Conservation (phyloP, 345 rosid species). For the Syzygium grande region DNA sequence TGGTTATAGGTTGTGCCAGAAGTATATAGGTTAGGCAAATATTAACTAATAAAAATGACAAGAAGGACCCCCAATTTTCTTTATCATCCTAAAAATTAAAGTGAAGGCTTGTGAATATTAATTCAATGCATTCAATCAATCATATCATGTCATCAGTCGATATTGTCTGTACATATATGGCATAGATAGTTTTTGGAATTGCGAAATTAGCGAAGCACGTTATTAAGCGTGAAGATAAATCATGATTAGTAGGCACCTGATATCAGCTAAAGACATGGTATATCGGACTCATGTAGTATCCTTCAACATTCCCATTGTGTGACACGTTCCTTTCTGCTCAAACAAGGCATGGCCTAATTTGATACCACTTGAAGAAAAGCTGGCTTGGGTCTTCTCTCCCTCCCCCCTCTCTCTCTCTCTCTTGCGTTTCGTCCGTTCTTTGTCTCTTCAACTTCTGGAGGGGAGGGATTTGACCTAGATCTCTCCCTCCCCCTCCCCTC, state of each 20-base stretch:
- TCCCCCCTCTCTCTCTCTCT: no score
- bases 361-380: no score
- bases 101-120: not conserved
- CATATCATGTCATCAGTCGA: not conserved
- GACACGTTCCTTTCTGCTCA: not conserved
- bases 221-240: not conserved
- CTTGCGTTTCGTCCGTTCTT: no score
- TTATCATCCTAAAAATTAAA: not conserved
- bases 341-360: not conserved
- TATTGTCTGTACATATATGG: accelerated
- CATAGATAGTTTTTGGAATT: not conserved
- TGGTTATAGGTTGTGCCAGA: not conserved
- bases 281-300: not conserved
- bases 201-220: not conserved
- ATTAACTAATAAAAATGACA: not conserved
- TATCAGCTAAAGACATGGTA: not conserved
- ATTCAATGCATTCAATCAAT: no score
- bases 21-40: not conserved
- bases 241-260: not conserved
- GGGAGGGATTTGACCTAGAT: no score
- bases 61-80: no score
- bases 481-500: no score
- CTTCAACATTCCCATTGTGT: not conserved
- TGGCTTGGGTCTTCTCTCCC: no score
- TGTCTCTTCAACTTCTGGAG: no score